These are phyloP conservation scores for Cryptococcus sp. DNA, from an alignment of 1,284 basidiomycete genomes.

Conservation along the genomic window DNA sequence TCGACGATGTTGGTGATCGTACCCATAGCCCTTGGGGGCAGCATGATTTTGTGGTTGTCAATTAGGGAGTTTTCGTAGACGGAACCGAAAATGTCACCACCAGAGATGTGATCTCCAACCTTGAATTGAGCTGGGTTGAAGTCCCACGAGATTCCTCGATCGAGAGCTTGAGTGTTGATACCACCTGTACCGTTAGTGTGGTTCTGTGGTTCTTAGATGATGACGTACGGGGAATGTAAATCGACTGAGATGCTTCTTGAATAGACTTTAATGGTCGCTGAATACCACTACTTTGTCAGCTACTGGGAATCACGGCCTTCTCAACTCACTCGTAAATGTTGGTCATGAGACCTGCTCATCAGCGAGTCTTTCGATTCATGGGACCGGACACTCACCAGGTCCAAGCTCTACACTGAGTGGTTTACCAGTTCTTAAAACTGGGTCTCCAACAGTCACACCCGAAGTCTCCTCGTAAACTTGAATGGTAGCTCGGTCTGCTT, in stretches of 20 bases:
- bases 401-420: slow-evolving; percentile 96
- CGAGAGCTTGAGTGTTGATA: slow-evolving; percentile 94
- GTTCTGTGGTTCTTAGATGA: background rate
- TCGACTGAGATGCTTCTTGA: slow-evolving; percentile 92
- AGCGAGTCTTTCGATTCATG: background rate
- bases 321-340: slow-evolving; percentile 79
- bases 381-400: slow-evolving; percentile 61
- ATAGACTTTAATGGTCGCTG: slow-evolving; percentile 88
- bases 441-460: slow-evolving; percentile 96
- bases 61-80: slow-evolving; percentile 98
- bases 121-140: slow-evolving; percentile 83
- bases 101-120: slow-evolving; percentile 93
- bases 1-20: slow-evolving; percentile 92
- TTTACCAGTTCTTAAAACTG: slow-evolving; percentile 94
- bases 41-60: slow-evolving; percentile 95
- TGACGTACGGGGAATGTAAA: slow-evolving; percentile 83
- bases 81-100: slow-evolving; percentile 91
- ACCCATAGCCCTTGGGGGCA: slow-evolving; percentile 87
- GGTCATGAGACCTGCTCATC: slow-evolving; percentile 75
- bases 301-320: background rate
- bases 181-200: slow-evolving; percentile 51
- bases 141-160: slow-evolving; percentile 88
- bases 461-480: slow-evolving; percentile 99
- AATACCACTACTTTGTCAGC: slow-evolving; percentile 59
- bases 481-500: slow-evolving; percentile 93